These are phyloP conservation scores for Neocucurbitaria cava DNA, from an alignment of 2,329 filamentous ascomycete genomes.

Conservation along the genomic window DNA sequence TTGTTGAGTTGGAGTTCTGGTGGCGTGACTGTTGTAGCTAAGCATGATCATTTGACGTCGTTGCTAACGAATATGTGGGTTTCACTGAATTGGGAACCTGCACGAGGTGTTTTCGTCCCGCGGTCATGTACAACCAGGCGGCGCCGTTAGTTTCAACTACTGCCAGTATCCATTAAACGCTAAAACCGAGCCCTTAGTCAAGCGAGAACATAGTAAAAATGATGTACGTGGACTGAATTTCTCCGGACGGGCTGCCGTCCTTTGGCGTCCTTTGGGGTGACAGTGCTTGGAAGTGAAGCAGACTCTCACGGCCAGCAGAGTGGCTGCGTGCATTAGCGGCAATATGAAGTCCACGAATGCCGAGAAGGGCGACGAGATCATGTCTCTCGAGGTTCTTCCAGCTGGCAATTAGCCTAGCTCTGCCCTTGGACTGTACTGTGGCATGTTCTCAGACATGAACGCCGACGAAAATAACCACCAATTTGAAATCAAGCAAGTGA, in stretches of 20 bases:
- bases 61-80: neutral
- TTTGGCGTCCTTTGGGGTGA: neutral
- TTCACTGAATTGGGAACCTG: neutral
- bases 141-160: neutral
- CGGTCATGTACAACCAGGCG: constrained; percentile 4
- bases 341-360: neutral
- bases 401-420: neutral
- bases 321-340: neutral
- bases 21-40: neutral
- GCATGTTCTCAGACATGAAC: neutral
- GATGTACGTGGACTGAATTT: neutral
- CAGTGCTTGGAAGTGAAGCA: neutral
- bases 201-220: neutral
- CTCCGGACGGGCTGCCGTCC: neutral
- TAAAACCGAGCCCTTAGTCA: neutral
- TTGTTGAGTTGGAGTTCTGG: neutral
- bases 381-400: neutral
- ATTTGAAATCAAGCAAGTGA: neutral
- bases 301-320: neutral
- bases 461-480: neutral
- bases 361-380: neutral
- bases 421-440: neutral
- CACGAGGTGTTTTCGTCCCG: constrained; percentile 1
- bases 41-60: neutral
- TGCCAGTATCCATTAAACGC: neutral